Evolutionary conservation across 2,329 filamentous ascomycete species (phyloP).

Genomic region (Trichoderma citrinoviride): DNA sequence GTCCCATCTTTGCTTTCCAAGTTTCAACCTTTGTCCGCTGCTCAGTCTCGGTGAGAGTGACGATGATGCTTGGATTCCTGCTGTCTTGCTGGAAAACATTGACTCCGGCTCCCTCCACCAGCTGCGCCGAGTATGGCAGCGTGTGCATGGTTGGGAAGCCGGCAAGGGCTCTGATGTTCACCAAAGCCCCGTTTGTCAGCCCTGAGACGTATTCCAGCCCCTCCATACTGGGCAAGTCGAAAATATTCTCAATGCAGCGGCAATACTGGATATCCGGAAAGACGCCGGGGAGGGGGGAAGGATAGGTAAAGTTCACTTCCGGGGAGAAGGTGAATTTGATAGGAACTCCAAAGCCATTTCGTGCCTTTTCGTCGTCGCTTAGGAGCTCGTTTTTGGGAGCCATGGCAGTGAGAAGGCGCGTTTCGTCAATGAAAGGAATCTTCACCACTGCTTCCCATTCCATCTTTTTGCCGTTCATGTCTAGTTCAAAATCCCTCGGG

Average conservation of each 20-base stretch:
- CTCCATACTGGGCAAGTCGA: conserved; percentile 88
- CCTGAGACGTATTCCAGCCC: conserved; percentile 83
- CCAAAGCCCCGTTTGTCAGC: conserved; percentile 76
- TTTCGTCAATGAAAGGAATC: conserved; percentile 97
- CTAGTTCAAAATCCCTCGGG: conserved; percentile 90
- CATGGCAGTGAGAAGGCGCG: conserved; percentile 81
- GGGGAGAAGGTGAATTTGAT: conserved; percentile 88
- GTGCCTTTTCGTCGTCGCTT: conserved; percentile 71
- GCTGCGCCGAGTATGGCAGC: conserved; percentile 73
- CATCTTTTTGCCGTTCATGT: conserved; percentile 99
- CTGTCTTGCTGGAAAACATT: conserved; percentile 95
- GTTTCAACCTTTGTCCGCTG: conserved; percentile 65
- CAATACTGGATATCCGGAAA: conserved; percentile 88
- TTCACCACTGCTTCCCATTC: conserved; percentile 99
- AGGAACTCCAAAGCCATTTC: conserved; percentile 89
- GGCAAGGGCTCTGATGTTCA: conserved; percentile 79
- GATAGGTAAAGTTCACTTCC: conserved; percentile 76
- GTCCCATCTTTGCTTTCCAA: conserved; percentile 76
- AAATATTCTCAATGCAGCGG: conserved; percentile 92
- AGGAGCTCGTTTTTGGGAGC: conserved; percentile 75
- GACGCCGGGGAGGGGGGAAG: conserved; percentile 80
- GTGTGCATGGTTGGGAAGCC: conserved; percentile 91
- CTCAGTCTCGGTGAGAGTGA: conserved; percentile 77
- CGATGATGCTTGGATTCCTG: conserved; percentile 92
- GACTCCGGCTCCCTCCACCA: conserved; percentile 74